Percentiles rank a stretch among this genome's conserved stretches.
These are phyloP conservation scores for Avena sativa DNA, from an alignment of 176 grass and related monocot genomes.

Conservation along the genomic window DNA sequence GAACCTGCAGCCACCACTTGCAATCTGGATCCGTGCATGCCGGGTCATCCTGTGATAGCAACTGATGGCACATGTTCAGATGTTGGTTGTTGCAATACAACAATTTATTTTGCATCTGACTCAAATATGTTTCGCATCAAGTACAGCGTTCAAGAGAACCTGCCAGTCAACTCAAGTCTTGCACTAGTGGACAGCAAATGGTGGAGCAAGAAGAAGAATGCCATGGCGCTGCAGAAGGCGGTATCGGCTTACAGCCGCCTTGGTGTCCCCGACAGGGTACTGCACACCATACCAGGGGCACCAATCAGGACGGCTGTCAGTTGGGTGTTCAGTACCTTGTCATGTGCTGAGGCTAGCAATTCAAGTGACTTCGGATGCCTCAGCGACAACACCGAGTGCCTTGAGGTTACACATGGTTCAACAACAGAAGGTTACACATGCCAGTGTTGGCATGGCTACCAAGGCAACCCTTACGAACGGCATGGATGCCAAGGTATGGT, in stretches of 20 bases:
- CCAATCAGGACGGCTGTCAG: not conserved
- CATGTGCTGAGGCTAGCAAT: conserved; percentile 15
- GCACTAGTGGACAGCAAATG: too few relatives aligned
- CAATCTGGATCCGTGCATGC: too few relatives aligned
- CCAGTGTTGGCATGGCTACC: too few relatives aligned
- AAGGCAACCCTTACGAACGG: too few relatives aligned
- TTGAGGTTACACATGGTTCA: not conserved
- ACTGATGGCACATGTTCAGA: not conserved
- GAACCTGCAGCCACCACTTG: not conserved
- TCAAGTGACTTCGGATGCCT: not conserved
- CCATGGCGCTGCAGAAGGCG: not conserved
- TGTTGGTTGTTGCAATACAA: too few relatives aligned
- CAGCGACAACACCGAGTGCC: conserved; percentile 21
- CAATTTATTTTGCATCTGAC: too few relatives aligned
- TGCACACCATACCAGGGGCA: not conserved
- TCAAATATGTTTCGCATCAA: too few relatives aligned
- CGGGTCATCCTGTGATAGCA: not conserved
- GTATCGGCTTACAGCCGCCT: not conserved
- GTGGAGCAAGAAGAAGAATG: not conserved
- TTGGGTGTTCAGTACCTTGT: conserved; percentile 41
- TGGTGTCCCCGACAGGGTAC: not conserved
- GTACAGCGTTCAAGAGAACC: too few relatives aligned
- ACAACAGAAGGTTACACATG: conserved; percentile 19
- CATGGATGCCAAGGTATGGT: too few relatives aligned
- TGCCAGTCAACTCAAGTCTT: too few relatives aligned